Evolutionary conservation across 257 asterid genomes (phyloP).

Genomic region (Plantago major): DNA sequence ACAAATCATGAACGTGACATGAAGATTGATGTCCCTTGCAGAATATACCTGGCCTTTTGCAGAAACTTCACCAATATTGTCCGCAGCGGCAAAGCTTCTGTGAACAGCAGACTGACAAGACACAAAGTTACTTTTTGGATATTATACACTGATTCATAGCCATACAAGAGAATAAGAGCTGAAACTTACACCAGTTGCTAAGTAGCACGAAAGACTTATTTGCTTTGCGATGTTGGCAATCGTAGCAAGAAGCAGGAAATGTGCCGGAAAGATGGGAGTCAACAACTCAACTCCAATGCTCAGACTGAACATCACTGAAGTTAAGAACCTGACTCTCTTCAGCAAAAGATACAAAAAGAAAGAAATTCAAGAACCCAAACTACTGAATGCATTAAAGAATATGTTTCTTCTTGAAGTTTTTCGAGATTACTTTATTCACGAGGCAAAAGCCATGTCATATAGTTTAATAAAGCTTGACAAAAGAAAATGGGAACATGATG

Average conservation of each 20-base stretch:
- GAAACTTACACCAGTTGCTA: slow-evolving; percentile 89
- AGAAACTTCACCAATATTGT: slow-evolving; percentile 92
- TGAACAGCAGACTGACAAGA: slow-evolving; percentile 83
- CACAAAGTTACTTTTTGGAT: slow-evolving; percentile 18
- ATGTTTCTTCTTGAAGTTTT: background rate
- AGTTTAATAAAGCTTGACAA: slow-evolving; percentile 2
- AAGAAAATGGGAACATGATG: background rate
- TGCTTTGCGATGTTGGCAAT: slow-evolving; percentile 94
- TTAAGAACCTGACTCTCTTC: slow-evolving; percentile 91
- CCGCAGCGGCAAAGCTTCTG: slow-evolving; percentile 84
- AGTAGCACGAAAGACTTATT: slow-evolving; percentile 82
- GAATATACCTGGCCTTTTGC: slow-evolving; percentile 79
- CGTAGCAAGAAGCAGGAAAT: slow-evolving; percentile 90
- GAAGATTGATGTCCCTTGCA: background rate
- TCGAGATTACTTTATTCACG: background rate
- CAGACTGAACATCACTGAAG: slow-evolving; percentile 81
- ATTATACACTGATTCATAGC: slow-evolving; percentile 16
- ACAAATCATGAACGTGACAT: background rate
- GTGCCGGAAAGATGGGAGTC: slow-evolving; percentile 80
- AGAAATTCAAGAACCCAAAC: slow-evolving; percentile 22
- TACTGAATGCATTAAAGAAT: background rate
- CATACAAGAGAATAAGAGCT: background rate
- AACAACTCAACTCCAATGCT: slow-evolving; percentile 91
- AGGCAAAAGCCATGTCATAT: background rate
- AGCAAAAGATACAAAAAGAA: slow-evolving; percentile 21